A percentile compares a stretch with the other conserved stretches of the same genome.
Conservation (phyloP, 176 grass and related monocot species). For the Urochloa ruziziensis region DNA sequence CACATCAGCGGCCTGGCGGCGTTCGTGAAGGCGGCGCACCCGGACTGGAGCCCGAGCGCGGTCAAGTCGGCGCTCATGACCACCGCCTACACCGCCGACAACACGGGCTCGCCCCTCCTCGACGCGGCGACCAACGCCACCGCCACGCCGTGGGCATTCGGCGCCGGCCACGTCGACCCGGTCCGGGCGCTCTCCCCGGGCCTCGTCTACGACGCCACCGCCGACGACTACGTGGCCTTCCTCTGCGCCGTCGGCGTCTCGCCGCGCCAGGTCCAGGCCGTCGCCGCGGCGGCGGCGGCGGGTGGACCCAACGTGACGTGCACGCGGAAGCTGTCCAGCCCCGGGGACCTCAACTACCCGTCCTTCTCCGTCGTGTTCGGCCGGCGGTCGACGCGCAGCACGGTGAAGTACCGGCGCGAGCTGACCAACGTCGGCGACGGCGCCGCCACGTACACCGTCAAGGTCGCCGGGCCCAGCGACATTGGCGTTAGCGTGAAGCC, state of each 20-base stretch:
- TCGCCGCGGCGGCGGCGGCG: slow-evolving; percentile 44
- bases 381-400: slow-evolving; percentile 36
- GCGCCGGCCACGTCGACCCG: slow-evolving; percentile 78
- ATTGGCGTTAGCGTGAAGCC: slow-evolving; percentile 67
- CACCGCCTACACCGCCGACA: slow-evolving; percentile 79
- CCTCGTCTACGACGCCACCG: slow-evolving; percentile 71
- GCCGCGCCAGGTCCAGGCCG: slow-evolving; percentile 56
- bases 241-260: slow-evolving; percentile 68
- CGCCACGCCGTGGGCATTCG: slow-evolving; percentile 73
- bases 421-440: slow-evolving; percentile 69
- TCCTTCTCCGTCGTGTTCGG: slow-evolving; percentile 86
- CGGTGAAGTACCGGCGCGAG: slow-evolving; percentile 66
- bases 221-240: slow-evolving; percentile 78
- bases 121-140: slow-evolving; percentile 58
- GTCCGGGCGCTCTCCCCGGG: slow-evolving; percentile 74
- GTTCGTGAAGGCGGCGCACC: slow-evolving; percentile 76
- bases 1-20: slow-evolving; percentile 82
- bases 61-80: slow-evolving; percentile 95
- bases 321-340: slow-evolving; percentile 58
- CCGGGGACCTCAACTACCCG: slow-evolving; percentile 88
- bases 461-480: slow-evolving; percentile 43
- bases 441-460: slow-evolving; percentile 43
- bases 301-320: slow-evolving; percentile 64
- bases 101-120: slow-evolving; percentile 45
- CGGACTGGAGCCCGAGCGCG: slow-evolving; percentile 90